A percentile compares a stretch with the other conserved stretches of the same genome.
phyloP scores from a whole-genome alignment of 352 stramenopile species.

The Pythium utonaiense region DNA sequence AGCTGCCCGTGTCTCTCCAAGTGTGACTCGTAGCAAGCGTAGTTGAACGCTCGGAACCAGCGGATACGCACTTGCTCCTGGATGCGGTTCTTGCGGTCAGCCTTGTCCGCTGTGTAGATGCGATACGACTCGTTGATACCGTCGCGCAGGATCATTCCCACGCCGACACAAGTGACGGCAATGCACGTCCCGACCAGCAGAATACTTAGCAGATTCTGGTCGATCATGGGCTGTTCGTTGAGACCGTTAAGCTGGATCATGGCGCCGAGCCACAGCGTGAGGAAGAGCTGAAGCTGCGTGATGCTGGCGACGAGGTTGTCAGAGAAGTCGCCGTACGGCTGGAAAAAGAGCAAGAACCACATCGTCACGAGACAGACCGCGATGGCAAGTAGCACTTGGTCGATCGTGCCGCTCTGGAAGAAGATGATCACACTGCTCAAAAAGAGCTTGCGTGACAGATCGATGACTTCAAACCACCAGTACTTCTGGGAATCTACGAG shows the following conservation, averaged over 20 bases:
- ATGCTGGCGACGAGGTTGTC: conserved; percentile 74
- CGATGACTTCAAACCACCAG: conserved; percentile 83
- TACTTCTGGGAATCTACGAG: conserved; percentile 52
- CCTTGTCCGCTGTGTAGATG: conserved; percentile 36
- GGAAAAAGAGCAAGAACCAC: conserved; percentile 77
- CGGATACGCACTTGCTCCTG: conserved; percentile 30
- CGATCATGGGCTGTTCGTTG: conserved; percentile 60
- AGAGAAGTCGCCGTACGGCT: conserved; percentile 66
- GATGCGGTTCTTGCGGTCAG: conserved; percentile 39
- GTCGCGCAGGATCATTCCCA: conserved; percentile 60
- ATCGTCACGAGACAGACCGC: conserved; percentile 68
- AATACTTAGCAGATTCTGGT: conserved; percentile 55
- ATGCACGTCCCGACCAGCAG: conserved; percentile 63
- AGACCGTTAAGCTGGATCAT: conserved; percentile 70
- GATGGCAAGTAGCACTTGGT: conserved; percentile 65
- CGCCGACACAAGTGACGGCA: conserved; percentile 53
- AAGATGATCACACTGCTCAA: conserved; percentile 73
- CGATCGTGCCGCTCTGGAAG: conserved; percentile 61
- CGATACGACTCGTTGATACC: conserved; percentile 42
- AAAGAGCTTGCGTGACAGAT: conserved; percentile 75
- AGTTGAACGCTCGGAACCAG: conserved; percentile 58
- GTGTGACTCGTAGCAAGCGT: conserved; percentile 49
- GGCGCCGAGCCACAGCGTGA: conserved; percentile 77
- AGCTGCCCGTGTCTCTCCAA: conserved; percentile 34
- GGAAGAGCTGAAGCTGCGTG: conserved; percentile 73